Evolutionary conservation across 148 eudicot species (phyloP).

Genomic region (Heliamphora exappendiculata): DNA sequence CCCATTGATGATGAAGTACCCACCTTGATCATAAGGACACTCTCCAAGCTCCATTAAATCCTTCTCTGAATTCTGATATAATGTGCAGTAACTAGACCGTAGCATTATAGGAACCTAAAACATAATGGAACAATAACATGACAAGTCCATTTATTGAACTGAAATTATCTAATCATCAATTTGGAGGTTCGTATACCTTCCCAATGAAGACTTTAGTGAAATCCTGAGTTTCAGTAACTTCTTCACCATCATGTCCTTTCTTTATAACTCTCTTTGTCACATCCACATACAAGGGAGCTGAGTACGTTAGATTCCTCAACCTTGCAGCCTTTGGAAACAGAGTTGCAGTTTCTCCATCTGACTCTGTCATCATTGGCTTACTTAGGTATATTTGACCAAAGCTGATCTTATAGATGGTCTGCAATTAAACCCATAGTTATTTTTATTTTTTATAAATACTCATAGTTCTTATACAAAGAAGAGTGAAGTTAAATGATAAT

Average conservation of each 20-base stretch:
- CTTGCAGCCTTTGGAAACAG: slow-evolving; percentile 98
- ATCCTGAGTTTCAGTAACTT: slow-evolving; percentile 84
- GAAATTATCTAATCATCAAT: neutral
- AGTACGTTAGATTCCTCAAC: slow-evolving; percentile 86
- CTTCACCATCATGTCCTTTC: slow-evolving; percentile 98
- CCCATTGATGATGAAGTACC: slow-evolving; percentile 97
- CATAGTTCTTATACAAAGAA: neutral
- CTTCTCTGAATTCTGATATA: slow-evolving; percentile 91
- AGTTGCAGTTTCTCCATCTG: slow-evolving; percentile 98
- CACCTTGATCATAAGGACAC: slow-evolving; percentile 98
- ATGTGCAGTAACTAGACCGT: slow-evolving; percentile 93
- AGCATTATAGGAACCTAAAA: slow-evolving; percentile 95
- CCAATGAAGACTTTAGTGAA: slow-evolving; percentile 95
- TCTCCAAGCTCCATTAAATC: slow-evolving; percentile 98
- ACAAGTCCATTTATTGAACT: neutral
- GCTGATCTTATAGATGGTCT: slow-evolving; percentile 89
- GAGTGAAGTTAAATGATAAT: neutral
- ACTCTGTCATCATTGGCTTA: slow-evolving; percentile 99
- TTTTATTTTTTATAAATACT: no score
- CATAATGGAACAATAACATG: neutral
- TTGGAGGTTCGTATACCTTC: slow-evolving; percentile 44
- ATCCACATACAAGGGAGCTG: slow-evolving; percentile 95
- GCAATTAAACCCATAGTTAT: slow-evolving; percentile 23
- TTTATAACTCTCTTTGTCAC: slow-evolving; percentile 74
- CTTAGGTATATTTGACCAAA: slow-evolving; percentile 92